Base-by-base conservation (phyloP, 257 asterid genomes). In the Echites panduratus region DNA sequence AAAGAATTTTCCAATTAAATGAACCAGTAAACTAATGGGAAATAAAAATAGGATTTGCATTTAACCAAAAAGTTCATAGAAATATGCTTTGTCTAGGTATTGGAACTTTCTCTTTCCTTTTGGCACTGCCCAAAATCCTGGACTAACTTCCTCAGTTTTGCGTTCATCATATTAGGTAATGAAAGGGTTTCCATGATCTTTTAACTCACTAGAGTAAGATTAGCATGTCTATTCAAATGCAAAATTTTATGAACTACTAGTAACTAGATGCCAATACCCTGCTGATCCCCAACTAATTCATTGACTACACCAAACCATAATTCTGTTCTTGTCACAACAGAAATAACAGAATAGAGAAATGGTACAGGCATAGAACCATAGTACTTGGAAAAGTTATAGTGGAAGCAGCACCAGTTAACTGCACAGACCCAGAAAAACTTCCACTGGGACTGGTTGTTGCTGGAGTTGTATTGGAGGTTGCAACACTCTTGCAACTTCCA, bases 381-480 rank as follows among this genome's bases (percentile, higher is more conserved):
- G 67, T 45, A 79, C 56, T 66, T 26, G 86, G 81, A 75, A 73
- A 54, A 59, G 77, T 66, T 77, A 76, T 70, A n/a, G 75, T 43
- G 58, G 96, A 76, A 79, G 92, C 91, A 66, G 83, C 87, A 75
- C 95, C 95, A 1, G 89, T 80, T 75, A 94, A 75, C 79, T 94
- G 97, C 79, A 91, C 98, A 13, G 97, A 88, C 50, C 99, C 99
- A 13, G 99, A 86, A 87, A 94, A 89, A 86, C 93, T 94, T 72
- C 99, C 99, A 35, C 88, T 72, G 57, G 82, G 54, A 43, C 69
- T 81, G 22, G 86, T 45, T 75, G 79, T 41, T 9, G 88, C 67
- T 48, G 92, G 82, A 75, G 88, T 82, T 53, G 82, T 73, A 83
- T 79, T 94, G 9, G 87, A 72, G 13, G 82, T 70, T 22, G 87